Evolutionary conservation across 352 stramenopile species (phyloP).

Genomic region (Pythium sukuiense): DNA sequence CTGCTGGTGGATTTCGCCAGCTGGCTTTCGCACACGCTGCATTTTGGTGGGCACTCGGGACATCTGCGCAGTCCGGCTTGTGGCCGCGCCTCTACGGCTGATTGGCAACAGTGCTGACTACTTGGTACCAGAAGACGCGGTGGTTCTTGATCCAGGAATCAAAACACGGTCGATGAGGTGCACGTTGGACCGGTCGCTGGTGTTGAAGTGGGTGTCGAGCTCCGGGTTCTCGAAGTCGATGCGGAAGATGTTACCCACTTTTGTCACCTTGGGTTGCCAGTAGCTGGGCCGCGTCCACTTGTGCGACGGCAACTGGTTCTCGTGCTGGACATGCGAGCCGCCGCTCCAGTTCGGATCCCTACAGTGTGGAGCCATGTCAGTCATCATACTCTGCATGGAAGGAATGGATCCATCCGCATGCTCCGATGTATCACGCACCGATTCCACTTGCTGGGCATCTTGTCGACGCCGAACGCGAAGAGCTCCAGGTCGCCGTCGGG

Average conservation of each 20-base stretch:
- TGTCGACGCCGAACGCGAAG: constrained; percentile 87
- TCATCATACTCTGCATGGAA: constrained; percentile 1
- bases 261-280: constrained; percentile 80
- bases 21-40: neutral
- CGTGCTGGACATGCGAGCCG: constrained; percentile 47
- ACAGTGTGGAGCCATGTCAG: constrained; percentile 8
- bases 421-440: constrained; percentile 35
- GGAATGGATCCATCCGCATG: neutral
- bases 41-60: neutral
- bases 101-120: constrained; percentile 6
- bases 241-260: constrained; percentile 81
- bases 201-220: constrained; percentile 74
- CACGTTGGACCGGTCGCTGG: constrained; percentile 75
- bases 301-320: constrained; percentile 67
- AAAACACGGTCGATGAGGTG: constrained; percentile 77
- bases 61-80: constrained; percentile 2
- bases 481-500: constrained; percentile 75
- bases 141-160: constrained; percentile 9
- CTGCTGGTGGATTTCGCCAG: constrained; percentile 6
- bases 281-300: constrained; percentile 76
- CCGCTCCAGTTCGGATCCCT: constrained; percentile 82
- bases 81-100: constrained; percentile 10
- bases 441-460: constrained; percentile 86
- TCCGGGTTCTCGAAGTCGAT: constrained; percentile 84
- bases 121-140: constrained; percentile 3